phyloP scores from a whole-genome alignment of 2,329 filamentous ascomycete genomes.

The Dothidotthia symphoricarpi region DNA sequence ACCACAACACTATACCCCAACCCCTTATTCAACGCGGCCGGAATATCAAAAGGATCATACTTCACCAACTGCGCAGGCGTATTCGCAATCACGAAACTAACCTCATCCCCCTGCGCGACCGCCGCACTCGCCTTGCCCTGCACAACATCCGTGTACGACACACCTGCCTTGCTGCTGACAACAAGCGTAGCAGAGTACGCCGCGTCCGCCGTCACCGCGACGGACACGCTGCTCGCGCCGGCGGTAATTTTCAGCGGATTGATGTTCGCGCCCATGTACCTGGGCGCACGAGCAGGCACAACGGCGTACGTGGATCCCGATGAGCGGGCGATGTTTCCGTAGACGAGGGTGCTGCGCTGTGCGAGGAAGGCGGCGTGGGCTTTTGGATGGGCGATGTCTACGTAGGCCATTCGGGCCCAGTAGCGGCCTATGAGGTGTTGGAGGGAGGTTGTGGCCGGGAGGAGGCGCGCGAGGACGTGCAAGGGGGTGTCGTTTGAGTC shows the following conservation, averaged over 20 bases:
- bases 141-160: constrained; percentile 12
- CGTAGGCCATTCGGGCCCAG: constrained; percentile 56
- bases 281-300: constrained; percentile 44
- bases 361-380: constrained; percentile 43
- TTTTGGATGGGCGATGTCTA: constrained; percentile 49
- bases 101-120: constrained; percentile 10
- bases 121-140: constrained; percentile 6
- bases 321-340: constrained; percentile 43
- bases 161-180: constrained; percentile 4
- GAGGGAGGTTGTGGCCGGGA: constrained; percentile 30
- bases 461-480: constrained; percentile 48
- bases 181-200: constrained; percentile 13
- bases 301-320: constrained; percentile 43
- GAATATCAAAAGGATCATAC: constrained; percentile 14
- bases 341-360: constrained; percentile 42
- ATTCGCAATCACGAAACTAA: constrained; percentile 11
- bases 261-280: constrained; percentile 54
- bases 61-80: constrained; percentile 10
- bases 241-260: constrained; percentile 44
- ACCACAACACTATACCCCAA: constrained; percentile 13
- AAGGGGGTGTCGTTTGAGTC: constrained; percentile 53
- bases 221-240: constrained; percentile 26
- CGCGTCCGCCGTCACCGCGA: constrained; percentile 5
- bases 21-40: constrained; percentile 8
- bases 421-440: constrained; percentile 49